Evolutionary conservation across 139 green algal genomes (phyloP).

Genomic region (Yamagishiella unicocca): DNA sequence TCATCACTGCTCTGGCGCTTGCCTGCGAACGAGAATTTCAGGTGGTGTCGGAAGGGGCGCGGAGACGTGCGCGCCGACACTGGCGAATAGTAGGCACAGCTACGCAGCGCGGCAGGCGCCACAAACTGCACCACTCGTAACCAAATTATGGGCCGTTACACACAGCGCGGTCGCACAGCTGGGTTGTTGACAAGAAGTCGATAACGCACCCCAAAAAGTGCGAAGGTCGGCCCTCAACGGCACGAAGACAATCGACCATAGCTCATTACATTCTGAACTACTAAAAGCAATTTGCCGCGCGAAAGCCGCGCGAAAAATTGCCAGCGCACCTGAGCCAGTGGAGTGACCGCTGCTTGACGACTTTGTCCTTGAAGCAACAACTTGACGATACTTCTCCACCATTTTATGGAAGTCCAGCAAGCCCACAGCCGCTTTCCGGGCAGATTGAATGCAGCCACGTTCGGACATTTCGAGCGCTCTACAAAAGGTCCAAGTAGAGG

Average conservation of each 20-base stretch:
- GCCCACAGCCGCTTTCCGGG: conserved; percentile 10
- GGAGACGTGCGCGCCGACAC: conserved; percentile 12
- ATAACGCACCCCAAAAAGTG: neutral
- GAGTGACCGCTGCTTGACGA: conserved; percentile 26
- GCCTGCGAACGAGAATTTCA: neutral
- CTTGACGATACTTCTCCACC: conserved; percentile 49
- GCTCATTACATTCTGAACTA: too few species aligned
- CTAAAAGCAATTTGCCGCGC: too few species aligned
- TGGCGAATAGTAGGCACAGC: neutral
- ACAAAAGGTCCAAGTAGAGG: neutral
- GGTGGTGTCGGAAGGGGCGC: conserved; percentile 11
- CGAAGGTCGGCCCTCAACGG: neutral
- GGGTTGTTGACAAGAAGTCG: too few species aligned
- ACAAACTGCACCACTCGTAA: too few species aligned
- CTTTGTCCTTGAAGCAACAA: conserved; percentile 34
- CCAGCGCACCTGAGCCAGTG: conserved; percentile 14
- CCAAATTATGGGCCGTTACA: too few species aligned
- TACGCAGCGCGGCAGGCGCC: too few species aligned
- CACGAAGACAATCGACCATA: too few species aligned
- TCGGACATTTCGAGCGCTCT: conserved; percentile 43
- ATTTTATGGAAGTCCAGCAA: conserved; percentile 48
- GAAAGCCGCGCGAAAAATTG: neutral
- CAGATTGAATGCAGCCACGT: conserved; percentile 31
- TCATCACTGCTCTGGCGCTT: conserved; percentile 41
- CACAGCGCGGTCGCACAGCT: too few species aligned